These are phyloP conservation scores for Hygrophorus russula DNA, from an alignment of 768 basidiomycete species.

Conservation along the genomic window DNA sequence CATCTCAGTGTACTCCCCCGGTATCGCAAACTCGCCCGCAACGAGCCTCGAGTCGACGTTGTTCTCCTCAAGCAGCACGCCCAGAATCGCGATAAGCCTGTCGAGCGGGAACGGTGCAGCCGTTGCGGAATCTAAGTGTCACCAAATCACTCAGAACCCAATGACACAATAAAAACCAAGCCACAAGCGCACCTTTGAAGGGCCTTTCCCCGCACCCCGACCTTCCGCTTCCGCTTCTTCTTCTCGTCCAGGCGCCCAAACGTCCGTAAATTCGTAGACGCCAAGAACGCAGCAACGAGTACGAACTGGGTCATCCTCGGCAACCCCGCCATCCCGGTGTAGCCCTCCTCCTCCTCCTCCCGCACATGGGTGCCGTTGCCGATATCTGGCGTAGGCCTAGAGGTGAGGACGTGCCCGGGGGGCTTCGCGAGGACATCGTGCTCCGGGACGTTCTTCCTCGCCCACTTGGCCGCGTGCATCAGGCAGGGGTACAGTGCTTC, in stretches of 20 bases:
- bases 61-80: constrained; percentile 66
- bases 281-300: constrained; percentile 66
- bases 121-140: constrained; percentile 52
- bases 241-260: constrained; percentile 68
- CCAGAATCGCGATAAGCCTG: constrained; percentile 69
- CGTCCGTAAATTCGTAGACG: constrained; percentile 77
- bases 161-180: background rate
- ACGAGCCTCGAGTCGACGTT: constrained; percentile 37
- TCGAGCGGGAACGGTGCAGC: constrained; percentile 67
- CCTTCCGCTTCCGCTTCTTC: constrained; percentile 38
- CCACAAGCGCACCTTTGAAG: constrained; percentile 29
- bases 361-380: background rate
- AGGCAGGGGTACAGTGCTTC: constrained; percentile 60
- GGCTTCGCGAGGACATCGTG: constrained; percentile 24
- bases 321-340: constrained; percentile 24
- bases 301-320: constrained; percentile 68
- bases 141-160: too few species aligned
- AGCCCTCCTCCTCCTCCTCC: background rate
- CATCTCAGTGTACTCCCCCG: constrained; percentile 69
- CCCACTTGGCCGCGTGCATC: constrained; percentile 57
- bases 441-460: constrained; percentile 35
- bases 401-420: constrained; percentile 6
- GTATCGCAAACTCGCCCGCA: constrained; percentile 36
- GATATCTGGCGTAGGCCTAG: background rate
- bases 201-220: constrained; percentile 23